Evolutionary conservation across 2,329 filamentous ascomycete genomes (phyloP).

Genomic region (Penicillium verrucosum): DNA sequence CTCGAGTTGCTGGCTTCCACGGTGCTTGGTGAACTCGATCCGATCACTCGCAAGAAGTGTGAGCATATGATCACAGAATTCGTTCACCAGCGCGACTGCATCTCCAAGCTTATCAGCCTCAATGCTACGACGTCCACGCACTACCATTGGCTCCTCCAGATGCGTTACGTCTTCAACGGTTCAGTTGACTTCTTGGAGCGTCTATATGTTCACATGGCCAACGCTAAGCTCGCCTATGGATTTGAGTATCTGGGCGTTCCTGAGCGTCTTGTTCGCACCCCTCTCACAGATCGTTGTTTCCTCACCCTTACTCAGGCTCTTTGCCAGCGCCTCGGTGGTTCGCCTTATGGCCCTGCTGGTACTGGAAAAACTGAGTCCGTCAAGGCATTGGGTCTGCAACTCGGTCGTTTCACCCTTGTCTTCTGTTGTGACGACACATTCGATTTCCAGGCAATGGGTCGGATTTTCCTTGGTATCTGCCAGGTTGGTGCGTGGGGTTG

Average conservation of each 20-base stretch:
- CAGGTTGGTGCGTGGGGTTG: slow-evolving; percentile 99
- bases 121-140: slow-evolving; percentile 74
- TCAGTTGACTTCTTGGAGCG: slow-evolving; percentile 80
- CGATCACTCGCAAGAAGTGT: slow-evolving; percentile 90
- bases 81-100: slow-evolving; percentile 92
- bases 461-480: slow-evolving; percentile 98
- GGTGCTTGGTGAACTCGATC: slow-evolving; percentile 82
- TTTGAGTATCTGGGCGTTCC: slow-evolving; percentile 98
- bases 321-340: slow-evolving; percentile 91
- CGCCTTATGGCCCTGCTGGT: slow-evolving; percentile 93
- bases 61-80: slow-evolving; percentile 99
- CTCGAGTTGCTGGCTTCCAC: slow-evolving; percentile 82
- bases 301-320: slow-evolving; percentile 94
- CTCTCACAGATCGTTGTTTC: slow-evolving; percentile 97
- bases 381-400: slow-evolving; percentile 92
- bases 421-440: slow-evolving; percentile 99
- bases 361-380: slow-evolving; percentile 99
- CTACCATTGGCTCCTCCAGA: slow-evolving; percentile 90
- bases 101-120: slow-evolving; percentile 76
- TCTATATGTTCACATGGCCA: slow-evolving; percentile 92
- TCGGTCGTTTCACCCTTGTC: slow-evolving; percentile 95
- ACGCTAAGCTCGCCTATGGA: slow-evolving; percentile 89
- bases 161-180: slow-evolving; percentile 87
- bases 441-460: slow-evolving; percentile 99
- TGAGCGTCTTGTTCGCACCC: slow-evolving; percentile 92